Base-by-base conservation (phyloP, 768 basidiomycete species). In the Hygrophoropsis aurantiaca region DNA sequence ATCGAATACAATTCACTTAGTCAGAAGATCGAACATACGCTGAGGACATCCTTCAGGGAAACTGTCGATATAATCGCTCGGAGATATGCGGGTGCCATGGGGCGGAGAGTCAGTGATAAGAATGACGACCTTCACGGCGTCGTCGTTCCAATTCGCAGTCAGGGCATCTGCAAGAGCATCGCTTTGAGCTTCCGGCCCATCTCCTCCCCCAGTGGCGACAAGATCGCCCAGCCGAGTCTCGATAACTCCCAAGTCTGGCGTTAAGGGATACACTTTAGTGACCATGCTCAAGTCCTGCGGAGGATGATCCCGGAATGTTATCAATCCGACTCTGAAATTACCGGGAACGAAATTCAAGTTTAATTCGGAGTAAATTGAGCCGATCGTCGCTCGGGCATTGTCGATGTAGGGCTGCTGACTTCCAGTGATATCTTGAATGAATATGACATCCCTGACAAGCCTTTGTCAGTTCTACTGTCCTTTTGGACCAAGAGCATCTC, bases 121-220 rank as follows among this genome's bases (percentile, higher is more conserved):
- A 5, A 79, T 68, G 26, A 69, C 62, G 67, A 79, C 73, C 65
- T 72, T 78, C 23, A 65, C 62, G 7, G 74, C 73, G 13, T 65
- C 55, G 38, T 60, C 58, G 37, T 78, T 61, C 78, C 78, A 79
- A 46, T 64, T 58, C 54, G 78, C 60, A 23, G 61, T 59, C 27
- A 74, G 51, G 9, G 67, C 68, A 40, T 72, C 77, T 11, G 67
- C 65, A 58, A 79, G 65, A 36, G 69, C 78, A 6, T 75, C 74
- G 2, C 74, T 75, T 26, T 76, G 72, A 11, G 76, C 78, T 55
- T 80, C 78, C 2, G 78, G 77, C 0, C 78, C 78, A 57, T 79
- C 78, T 26, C 69, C 66, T 19, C 70, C 70, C 24, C 72, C 69
- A 1, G 57, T 55, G 1, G 72, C 73, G 34, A 61, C 68, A 16